These are phyloP conservation scores for Tephrocybe sp. DNA, from an alignment of 768 basidiomycete species.

Conservation along the genomic window DNA sequence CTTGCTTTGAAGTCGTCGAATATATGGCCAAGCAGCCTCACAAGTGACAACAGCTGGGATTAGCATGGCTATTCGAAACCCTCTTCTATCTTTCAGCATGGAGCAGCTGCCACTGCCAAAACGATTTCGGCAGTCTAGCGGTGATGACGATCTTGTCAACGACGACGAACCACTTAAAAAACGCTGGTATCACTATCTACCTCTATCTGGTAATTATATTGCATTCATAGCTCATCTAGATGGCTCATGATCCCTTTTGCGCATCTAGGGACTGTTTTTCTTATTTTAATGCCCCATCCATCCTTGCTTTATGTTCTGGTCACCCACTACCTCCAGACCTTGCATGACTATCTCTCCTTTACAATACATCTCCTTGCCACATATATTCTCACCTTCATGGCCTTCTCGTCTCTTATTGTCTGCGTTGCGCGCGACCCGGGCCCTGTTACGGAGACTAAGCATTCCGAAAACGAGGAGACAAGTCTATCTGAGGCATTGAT, in stretches of 20 bases:
- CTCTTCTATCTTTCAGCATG: slow-evolving; percentile 20
- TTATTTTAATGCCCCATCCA: slow-evolving; percentile 73
- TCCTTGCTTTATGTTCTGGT: slow-evolving; percentile 67
- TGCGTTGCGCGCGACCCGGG: slow-evolving; percentile 77
- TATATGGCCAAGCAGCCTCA: slow-evolving; percentile 9
- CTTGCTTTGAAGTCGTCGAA: neutral
- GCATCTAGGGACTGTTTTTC: slow-evolving; percentile 36
- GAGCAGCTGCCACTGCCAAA: slow-evolving; percentile 13
- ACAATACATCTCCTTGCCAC: slow-evolving; percentile 52
- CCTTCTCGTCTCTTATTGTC: slow-evolving; percentile 70
- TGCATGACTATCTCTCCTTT: slow-evolving; percentile 46
- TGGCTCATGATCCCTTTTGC: neutral
- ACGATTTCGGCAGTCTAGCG: neutral
- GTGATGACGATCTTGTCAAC: slow-evolving; percentile 1
- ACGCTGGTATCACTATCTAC: slow-evolving; percentile 57
- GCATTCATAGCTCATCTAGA: neutral
- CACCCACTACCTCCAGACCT: slow-evolving; percentile 59
- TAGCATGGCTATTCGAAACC: slow-evolving; percentile 18
- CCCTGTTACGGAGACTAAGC: slow-evolving; percentile 38
- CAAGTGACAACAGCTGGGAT: neutral
- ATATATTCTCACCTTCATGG: slow-evolving; percentile 66
- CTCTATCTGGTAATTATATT: slow-evolving; percentile 45
- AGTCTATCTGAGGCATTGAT: slow-evolving; percentile 63
- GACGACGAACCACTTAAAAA: slow-evolving; percentile 32
- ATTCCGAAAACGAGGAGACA: slow-evolving; percentile 36